Evolutionary conservation across 441 rosid species (phyloP).

Genomic region (Brassica hybrid): DNA sequence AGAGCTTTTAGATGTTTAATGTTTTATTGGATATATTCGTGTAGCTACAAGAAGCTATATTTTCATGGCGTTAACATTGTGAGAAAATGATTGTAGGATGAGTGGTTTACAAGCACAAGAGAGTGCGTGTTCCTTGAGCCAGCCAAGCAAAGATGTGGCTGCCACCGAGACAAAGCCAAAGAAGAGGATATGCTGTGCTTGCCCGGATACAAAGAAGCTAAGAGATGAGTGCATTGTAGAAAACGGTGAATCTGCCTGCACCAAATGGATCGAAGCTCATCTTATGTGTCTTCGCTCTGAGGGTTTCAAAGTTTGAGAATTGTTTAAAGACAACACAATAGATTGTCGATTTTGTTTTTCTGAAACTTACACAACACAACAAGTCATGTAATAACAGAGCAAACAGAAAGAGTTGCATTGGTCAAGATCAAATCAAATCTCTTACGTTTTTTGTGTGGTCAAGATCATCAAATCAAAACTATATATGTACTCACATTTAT

Average conservation of each 20-base stretch:
- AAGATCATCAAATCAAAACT: background rate
- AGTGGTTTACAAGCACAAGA: constrained; percentile 58
- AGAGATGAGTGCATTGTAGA: constrained; percentile 94
- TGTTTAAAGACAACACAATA: constrained; percentile 5
- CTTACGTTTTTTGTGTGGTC: background rate
- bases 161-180: constrained; percentile 70
- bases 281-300: constrained; percentile 81
- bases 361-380: constrained; percentile 2
- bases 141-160: constrained; percentile 53
- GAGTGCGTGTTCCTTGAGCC: constrained; percentile 48
- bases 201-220: constrained; percentile 88
- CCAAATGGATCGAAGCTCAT: constrained; percentile 96
- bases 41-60: too few species aligned
- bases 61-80: constrained; percentile 7
- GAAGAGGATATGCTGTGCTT: constrained; percentile 95
- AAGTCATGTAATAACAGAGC: constrained; percentile 26
- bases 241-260: constrained; percentile 86
- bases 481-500: too few species aligned
- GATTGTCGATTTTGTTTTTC: background rate
- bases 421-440: background rate
- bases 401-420: too few species aligned
- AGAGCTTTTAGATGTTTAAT: too few species aligned
- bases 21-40: background rate
- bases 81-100: constrained; percentile 45
- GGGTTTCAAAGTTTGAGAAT: constrained; percentile 71